phyloP scores from a whole-genome alignment of 2,329 filamentous ascomycete genomes.

The Endoconidiophora polonica region DNA sequence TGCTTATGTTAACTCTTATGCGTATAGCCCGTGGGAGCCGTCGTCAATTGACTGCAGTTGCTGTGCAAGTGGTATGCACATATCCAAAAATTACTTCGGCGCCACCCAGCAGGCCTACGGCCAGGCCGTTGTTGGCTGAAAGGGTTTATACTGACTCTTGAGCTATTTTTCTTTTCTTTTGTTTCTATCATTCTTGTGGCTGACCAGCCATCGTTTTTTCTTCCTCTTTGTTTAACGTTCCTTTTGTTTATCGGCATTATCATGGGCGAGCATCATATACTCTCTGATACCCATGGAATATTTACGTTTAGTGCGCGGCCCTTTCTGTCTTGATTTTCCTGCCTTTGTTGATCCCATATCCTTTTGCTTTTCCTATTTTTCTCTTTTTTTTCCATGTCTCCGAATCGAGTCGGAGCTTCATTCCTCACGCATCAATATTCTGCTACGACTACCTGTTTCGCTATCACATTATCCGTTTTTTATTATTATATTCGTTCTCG shows the following conservation, averaged over 20 bases:
- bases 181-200: constrained; percentile 12
- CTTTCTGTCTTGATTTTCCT: constrained; percentile 14
- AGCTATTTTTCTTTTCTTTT: constrained; percentile 14
- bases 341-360: constrained; percentile 11
- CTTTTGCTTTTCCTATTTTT: constrained; percentile 3
- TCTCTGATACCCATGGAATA: constrained; percentile 10
- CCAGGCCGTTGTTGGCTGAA: constrained; percentile 38
- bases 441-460: constrained; percentile 8
- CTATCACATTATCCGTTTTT: too few species aligned
- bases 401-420: neutral
- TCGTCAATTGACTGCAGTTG: constrained; percentile 34
- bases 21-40: constrained; percentile 36
- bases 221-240: constrained; percentile 7
- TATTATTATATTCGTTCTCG: neutral
- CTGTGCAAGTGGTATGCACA: constrained; percentile 25
- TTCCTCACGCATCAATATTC: constrained; percentile 6
- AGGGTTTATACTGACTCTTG: constrained; percentile 9
- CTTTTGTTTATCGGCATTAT: constrained; percentile 12
- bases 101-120: constrained; percentile 27
- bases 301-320: constrained; percentile 8
- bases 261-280: constrained; percentile 12
- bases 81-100: constrained; percentile 32
- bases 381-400: neutral
- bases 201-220: constrained; percentile 1
- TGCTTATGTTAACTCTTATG: constrained; percentile 27